Evolutionary conservation across 192 early-diverging fungal genomes (phyloP).

Genomic region (Oehlia diaphana): DNA sequence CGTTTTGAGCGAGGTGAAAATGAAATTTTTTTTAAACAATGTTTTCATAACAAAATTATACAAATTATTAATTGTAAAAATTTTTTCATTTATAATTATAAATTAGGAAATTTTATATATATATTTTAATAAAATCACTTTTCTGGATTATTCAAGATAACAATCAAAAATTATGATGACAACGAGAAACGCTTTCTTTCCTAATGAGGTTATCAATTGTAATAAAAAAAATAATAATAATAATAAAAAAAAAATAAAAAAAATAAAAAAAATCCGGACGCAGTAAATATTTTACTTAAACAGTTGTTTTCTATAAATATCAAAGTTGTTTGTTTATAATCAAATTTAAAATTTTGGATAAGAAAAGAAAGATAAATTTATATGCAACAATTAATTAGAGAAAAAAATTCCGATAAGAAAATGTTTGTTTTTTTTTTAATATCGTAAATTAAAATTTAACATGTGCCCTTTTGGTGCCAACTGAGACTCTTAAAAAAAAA

Average conservation of each 20-base stretch:
- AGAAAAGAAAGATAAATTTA: background rate
- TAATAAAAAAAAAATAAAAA: no score
- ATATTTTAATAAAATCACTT: no score
- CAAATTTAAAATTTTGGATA: background rate
- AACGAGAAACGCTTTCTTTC: background rate
- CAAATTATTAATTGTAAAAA: no score
- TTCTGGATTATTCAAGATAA: background rate
- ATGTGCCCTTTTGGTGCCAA: background rate
- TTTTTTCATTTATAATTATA: no score
- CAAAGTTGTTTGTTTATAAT: conserved; percentile 1
- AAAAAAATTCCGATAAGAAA: background rate
- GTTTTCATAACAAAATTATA: no score
- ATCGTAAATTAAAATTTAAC: background rate
- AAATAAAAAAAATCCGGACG: no score
- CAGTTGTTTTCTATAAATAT: background rate
- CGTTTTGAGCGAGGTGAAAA: no score
- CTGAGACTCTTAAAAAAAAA: no score
- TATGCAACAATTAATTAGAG: background rate
- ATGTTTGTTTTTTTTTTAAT: conserved; percentile 1
- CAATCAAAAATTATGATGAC: background rate
- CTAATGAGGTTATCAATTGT: background rate
- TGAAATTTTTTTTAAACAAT: no score
- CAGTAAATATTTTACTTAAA: background rate
- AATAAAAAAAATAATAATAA: background rate
- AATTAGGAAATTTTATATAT: no score